phyloP scores from a whole-genome alignment of 805 yeast genomes.

The Spathaspora gorwiae region DNA sequence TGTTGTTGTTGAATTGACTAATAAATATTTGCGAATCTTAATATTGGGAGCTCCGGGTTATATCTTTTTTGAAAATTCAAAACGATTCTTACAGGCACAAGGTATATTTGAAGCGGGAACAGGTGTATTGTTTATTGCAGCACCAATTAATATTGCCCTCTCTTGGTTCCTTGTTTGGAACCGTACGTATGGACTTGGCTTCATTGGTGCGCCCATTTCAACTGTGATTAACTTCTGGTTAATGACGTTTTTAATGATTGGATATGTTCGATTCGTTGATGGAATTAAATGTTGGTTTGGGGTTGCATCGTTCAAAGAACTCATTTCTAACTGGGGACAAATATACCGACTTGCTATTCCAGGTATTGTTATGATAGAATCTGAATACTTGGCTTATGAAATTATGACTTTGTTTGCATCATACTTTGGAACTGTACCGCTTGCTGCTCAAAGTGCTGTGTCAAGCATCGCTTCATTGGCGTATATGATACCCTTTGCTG shows the following conservation, averaged over 20 bases:
- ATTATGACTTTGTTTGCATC: slow-evolving; percentile 44
- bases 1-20: slow-evolving; percentile 32
- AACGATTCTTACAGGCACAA: slow-evolving; percentile 42
- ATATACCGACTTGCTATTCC: slow-evolving; percentile 38
- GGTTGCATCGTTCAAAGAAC: slow-evolving; percentile 29
- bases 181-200: slow-evolving; percentile 35
- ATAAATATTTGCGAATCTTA: slow-evolving; percentile 29
- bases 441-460: slow-evolving; percentile 51
- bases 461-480: slow-evolving; percentile 43
- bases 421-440: slow-evolving; percentile 44
- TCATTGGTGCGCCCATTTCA: slow-evolving; percentile 41
- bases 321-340: slow-evolving; percentile 33
- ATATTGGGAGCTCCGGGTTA: slow-evolving; percentile 41
- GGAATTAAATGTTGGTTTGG: slow-evolving; percentile 75
- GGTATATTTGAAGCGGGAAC: slow-evolving; percentile 47
- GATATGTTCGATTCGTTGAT: slow-evolving; percentile 46
- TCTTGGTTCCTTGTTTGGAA: slow-evolving; percentile 43
- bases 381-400: slow-evolving; percentile 44
- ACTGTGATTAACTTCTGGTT: slow-evolving; percentile 40
- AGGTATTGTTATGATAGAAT: slow-evolving; percentile 42
- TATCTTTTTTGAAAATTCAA: slow-evolving; percentile 38
- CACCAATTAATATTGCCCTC: slow-evolving; percentile 37
- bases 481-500: slow-evolving; percentile 44
- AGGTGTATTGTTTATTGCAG: slow-evolving; percentile 37
- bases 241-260: slow-evolving; percentile 31